These are phyloP conservation scores for Colletotrichum spinosum DNA, from an alignment of 2,329 filamentous ascomycete species.

Conservation along the genomic window DNA sequence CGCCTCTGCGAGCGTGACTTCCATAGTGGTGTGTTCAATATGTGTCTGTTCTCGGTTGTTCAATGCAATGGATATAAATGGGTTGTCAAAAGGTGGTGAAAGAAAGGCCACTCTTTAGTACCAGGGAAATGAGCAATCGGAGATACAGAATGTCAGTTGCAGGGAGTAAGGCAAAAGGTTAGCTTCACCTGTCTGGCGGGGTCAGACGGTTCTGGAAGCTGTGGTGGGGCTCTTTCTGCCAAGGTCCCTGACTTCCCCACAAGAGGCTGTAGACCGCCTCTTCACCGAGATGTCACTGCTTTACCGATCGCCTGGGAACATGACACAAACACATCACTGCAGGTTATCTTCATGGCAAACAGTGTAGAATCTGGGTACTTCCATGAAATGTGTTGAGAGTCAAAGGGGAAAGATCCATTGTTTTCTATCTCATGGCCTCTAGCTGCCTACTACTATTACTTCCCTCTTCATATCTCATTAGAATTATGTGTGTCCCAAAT, in stretches of 20 bases:
- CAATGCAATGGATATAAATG: background rate
- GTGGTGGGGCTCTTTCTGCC: slow-evolving; percentile 40
- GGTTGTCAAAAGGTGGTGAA: background rate
- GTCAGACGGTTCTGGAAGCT: slow-evolving; percentile 47
- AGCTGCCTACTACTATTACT: background rate
- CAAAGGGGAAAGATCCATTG: background rate
- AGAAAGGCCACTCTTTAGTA: background rate
- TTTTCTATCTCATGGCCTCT: background rate
- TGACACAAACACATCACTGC: no score
- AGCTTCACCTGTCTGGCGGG: slow-evolving; percentile 3
- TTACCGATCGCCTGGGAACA: no score
- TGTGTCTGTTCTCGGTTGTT: background rate
- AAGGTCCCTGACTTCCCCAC: no score
- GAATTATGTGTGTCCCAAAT: background rate
- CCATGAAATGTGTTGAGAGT: background rate
- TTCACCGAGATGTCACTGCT: no score
- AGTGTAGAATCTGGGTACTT: no score
- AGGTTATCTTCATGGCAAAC: no score
- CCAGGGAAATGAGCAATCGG: background rate
- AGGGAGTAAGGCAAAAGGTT: background rate
- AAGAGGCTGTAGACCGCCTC: no score
- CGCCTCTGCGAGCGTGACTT: slow-evolving; percentile 61
- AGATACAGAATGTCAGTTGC: background rate
- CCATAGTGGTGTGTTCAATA: slow-evolving; percentile 57
- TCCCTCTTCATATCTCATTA: background rate